Percentiles rank a stretch among this genome's conserved stretches.
Evolutionary conservation across 2,329 filamentous ascomycete genomes (phyloP).

Genomic region (Magnaporthiopsis incrustans): DNA sequence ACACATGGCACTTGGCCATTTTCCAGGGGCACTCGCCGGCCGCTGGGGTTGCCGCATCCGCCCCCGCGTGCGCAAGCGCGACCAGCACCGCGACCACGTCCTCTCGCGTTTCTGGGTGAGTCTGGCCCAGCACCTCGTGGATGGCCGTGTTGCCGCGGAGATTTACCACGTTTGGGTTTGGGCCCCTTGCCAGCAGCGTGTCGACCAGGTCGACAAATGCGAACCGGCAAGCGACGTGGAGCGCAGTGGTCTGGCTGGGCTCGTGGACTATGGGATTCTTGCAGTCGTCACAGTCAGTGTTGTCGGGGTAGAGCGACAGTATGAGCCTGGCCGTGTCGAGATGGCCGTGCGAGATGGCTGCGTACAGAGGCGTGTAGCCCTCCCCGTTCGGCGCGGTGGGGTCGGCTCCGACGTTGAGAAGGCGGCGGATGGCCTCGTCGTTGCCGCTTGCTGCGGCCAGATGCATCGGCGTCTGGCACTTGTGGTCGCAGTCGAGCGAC

Average conservation of each 20-base stretch:
- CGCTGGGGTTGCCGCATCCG: not conserved
- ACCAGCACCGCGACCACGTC: not conserved
- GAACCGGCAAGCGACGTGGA: constrained; percentile 6
- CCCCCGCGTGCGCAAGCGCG: not conserved
- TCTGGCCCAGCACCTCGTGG: not conserved
- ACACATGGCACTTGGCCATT: not conserved
- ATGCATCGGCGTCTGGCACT: constrained; percentile 4
- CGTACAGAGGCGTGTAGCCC: constrained; percentile 6
- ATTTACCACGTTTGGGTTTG: constrained; percentile 2
- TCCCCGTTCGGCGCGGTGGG: constrained; percentile 1
- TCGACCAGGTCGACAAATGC: not conserved
- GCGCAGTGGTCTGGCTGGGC: not conserved
- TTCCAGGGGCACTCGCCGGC: not conserved
- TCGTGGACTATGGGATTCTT: constrained; percentile 3
- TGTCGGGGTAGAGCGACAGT: not conserved
- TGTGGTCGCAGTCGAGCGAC: constrained; percentile 5
- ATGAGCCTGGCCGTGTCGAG: not conserved
- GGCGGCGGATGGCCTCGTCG: not conserved
- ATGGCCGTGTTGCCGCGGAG: not conserved
- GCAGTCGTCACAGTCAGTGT: not conserved
- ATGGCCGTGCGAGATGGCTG: not conserved
- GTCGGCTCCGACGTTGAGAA: not conserved
- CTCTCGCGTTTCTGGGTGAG: not conserved
- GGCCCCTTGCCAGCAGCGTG: not conserved
- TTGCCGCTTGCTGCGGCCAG: constrained; percentile 1